Percentiles rank a stretch among this genome's conserved stretches.
These are phyloP conservation scores for Xenoacremonium recifei DNA, from an alignment of 2,329 filamentous ascomycete species.

Conservation along the genomic window DNA sequence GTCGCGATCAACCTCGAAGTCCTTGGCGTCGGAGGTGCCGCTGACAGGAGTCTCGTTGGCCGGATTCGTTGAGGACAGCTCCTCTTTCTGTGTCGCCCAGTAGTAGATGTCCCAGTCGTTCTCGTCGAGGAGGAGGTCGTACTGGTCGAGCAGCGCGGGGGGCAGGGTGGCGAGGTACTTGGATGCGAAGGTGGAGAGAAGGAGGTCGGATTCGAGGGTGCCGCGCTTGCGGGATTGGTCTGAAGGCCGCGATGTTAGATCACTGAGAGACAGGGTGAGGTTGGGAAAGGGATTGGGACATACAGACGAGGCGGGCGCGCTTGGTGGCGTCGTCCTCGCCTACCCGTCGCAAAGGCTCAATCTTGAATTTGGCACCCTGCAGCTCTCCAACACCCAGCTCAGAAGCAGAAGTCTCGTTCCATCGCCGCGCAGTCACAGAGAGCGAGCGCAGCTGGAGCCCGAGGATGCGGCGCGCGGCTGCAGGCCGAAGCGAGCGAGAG, in stretches of 20 bases:
- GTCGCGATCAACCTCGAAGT: conserved; percentile 33
- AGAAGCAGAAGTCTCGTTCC: conserved; percentile 13
- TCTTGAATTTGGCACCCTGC: conserved; percentile 79
- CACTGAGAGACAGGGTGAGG: conserved; percentile 4
- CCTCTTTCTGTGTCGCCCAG: conserved; percentile 85
- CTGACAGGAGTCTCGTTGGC: conserved; percentile 24
- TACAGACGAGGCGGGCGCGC: conserved; percentile 77
- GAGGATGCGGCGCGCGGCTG: conserved; percentile 17
- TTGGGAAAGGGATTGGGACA: conserved; percentile 33
- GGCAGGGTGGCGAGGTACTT: conserved; percentile 74
- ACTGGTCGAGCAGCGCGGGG: conserved; percentile 70
- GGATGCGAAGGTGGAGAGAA: conserved; percentile 93
- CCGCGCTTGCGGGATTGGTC: conserved; percentile 97
- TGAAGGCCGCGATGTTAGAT: conserved; percentile 34
- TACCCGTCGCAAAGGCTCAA: conserved; percentile 82
- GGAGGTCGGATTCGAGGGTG: conserved; percentile 91
- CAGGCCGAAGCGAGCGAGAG: conserved; percentile 20
- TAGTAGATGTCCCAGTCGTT: conserved; percentile 99
- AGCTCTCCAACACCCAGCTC: conserved; percentile 85
- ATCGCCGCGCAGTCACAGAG: conserved; percentile 17
- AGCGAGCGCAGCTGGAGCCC: conserved; percentile 18
- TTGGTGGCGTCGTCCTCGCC: conserved; percentile 85
- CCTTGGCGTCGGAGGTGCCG: conserved; percentile 11
- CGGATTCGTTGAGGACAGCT: conserved; percentile 44
- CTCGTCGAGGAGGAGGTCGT: conserved; percentile 92